Base-by-base conservation (phyloP, 129 eudicot species). In the Escallonia rubra region DNA sequence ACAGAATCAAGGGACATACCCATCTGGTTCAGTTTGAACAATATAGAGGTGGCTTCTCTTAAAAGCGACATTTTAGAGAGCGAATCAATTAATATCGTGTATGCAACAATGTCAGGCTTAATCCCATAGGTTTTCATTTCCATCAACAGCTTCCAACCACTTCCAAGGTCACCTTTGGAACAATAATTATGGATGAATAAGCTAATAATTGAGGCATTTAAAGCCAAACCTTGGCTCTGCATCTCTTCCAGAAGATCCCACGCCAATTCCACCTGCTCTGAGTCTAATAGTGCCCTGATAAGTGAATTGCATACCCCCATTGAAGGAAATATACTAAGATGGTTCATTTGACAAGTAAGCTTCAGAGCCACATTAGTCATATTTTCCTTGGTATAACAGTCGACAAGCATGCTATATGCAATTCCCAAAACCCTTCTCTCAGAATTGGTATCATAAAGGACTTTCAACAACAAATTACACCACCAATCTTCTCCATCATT, bases 381-480 rank as follows among this genome's bases (percentile, higher is more conserved):
- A 49, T 67, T 49, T 54, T 67, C 74, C 74, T 47, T 11, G 11
- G 49, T 7, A 67, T 54, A 78, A 51, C 82, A 66, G 50, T 55
- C 11, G 23, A 78, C 78, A 72, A 78, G 78, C 82, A 78, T 78
- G 70, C 82, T 78, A 43, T 53, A 78, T 67, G 71, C 82, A 61
- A 59, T 72, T 43, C 13, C 74, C 66, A 72, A 72, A 56, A 48
- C 75, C 55, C 61, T 72, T 47, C 66, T 41, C 40, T 60, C 57
- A 41, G 13, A 58, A 69, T 61, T 51, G 57, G 77, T 63, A 50
- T 78, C 75, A 10, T 40, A 56, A 57, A 72, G 57, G 57, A 63
- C 71, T 46, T 40, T 10, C 64, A 67, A 50, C 65, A 78, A 39
- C 52, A 60, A 54, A 46, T 40, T 46, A 51, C 12, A 43, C 82